Evolutionary conservation across 2,329 filamentous ascomycete genomes (phyloP).

Genomic region (Talaromyces sp.): DNA sequence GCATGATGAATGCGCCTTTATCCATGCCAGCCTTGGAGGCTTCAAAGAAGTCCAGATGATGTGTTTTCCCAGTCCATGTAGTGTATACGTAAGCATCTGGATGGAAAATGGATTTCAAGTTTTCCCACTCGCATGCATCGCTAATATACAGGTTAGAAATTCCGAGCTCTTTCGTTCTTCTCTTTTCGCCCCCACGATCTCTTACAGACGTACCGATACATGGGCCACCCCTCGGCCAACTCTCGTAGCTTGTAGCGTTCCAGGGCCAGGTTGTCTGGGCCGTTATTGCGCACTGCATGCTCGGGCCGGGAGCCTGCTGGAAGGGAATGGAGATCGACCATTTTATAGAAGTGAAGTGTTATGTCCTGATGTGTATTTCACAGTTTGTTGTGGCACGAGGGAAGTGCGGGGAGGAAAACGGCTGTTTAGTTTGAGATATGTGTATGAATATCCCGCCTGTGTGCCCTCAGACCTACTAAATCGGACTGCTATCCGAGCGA

Average conservation of each 20-base stretch:
- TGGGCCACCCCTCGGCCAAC: slow-evolving; percentile 48
- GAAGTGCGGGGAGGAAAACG: no score
- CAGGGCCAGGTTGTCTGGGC: slow-evolving; percentile 39
- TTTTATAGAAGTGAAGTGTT: slow-evolving; percentile 12
- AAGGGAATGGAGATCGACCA: slow-evolving; percentile 33
- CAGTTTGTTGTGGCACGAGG: no score
- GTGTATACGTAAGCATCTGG: slow-evolving; percentile 47
- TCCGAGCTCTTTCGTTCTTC: no score
- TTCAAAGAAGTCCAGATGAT: slow-evolving; percentile 43
- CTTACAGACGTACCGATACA: slow-evolving; percentile 29
- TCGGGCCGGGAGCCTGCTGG: slow-evolving; percentile 33
- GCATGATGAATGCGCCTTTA: slow-evolving; percentile 54
- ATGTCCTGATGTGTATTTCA: no score
- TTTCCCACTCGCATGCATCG: slow-evolving; percentile 51
- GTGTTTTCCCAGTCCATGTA: slow-evolving; percentile 46
- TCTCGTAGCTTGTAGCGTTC: slow-evolving; percentile 47
- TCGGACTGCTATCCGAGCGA: no score
- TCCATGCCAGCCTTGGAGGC: slow-evolving; percentile 50
- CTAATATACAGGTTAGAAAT: slow-evolving; percentile 16
- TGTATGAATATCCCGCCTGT: no score
- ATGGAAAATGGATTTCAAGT: slow-evolving; percentile 49
- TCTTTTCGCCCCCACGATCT: no score
- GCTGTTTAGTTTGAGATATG: no score
- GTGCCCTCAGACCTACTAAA: no score
- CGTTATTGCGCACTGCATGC: slow-evolving; percentile 45